A percentile compares a stretch with the other conserved stretches of the same genome.
Evolutionary conservation across 2,329 filamentous ascomycete genomes (phyloP).

Genomic region (Fusarium torulosum): DNA sequence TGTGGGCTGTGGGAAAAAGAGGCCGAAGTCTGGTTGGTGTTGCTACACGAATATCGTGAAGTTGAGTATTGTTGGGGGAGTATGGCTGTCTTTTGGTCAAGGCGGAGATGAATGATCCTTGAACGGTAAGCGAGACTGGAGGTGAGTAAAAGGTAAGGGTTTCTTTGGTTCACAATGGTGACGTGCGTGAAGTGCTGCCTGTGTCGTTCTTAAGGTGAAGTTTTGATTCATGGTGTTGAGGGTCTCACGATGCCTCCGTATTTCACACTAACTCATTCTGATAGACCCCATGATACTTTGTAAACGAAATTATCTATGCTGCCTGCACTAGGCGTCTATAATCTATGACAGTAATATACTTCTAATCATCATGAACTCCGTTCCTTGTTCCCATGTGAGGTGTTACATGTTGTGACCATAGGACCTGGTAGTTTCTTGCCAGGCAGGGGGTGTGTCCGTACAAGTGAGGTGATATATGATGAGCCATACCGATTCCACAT

Average conservation of each 20-base stretch:
- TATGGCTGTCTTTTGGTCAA: slow-evolving; percentile 8
- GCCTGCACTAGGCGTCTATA: neutral
- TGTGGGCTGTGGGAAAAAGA: slow-evolving; percentile 21
- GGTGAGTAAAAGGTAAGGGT: slow-evolving; percentile 16
- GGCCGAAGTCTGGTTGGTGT: slow-evolving; percentile 12
- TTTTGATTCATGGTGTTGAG: slow-evolving; percentile 22
- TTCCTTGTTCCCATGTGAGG: neutral
- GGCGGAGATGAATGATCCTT: slow-evolving; percentile 18
- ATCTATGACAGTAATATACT: slow-evolving; percentile 1
- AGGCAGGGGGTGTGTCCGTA: neutral
- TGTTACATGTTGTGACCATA: neutral
- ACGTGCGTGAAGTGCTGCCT: slow-evolving; percentile 11
- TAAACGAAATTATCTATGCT: neutral
- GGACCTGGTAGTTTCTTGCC: neutral
- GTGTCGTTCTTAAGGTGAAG: neutral
- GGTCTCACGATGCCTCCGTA: neutral
- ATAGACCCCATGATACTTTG: neutral
- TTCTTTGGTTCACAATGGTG: neutral
- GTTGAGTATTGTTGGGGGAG: slow-evolving; percentile 13
- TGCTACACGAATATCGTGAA: slow-evolving; percentile 13
- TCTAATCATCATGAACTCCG: slow-evolving; percentile 1
- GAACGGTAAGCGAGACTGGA: slow-evolving; percentile 10
- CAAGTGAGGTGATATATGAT: slow-evolving; percentile 1
- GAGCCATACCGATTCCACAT: slow-evolving; percentile 17
- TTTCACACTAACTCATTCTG: neutral